Conservation (phyloP, 495 filamentous ascomycete species). For the Rhypophila decipiens region DNA sequence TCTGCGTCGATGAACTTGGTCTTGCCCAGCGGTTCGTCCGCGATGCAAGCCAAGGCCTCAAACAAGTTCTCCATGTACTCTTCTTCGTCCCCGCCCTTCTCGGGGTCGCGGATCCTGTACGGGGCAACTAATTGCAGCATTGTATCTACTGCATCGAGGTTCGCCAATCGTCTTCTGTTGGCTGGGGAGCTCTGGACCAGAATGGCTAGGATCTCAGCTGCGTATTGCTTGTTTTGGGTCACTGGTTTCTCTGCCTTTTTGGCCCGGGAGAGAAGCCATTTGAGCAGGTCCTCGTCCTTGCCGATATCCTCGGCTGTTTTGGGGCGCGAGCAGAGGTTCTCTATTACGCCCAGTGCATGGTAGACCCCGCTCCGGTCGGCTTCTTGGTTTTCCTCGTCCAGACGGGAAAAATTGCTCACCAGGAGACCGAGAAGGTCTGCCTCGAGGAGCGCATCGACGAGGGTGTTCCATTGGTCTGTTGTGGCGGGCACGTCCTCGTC, state of each 20-base stretch:
- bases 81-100: slow-evolving; percentile 81
- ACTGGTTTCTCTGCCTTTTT: slow-evolving; percentile 30
- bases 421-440: slow-evolving; percentile 79
- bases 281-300: slow-evolving; percentile 56
- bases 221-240: slow-evolving; percentile 91
- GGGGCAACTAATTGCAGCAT: slow-evolving; percentile 77
- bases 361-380: slow-evolving; percentile 81
- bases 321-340: slow-evolving; percentile 70
- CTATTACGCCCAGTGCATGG: slow-evolving; percentile 72
- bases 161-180: slow-evolving; percentile 59
- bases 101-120: slow-evolving; percentile 87
- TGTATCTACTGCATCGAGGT: slow-evolving; percentile 66
- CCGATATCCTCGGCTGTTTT: slow-evolving; percentile 63
- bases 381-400: slow-evolving; percentile 75
- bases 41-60: slow-evolving; percentile 71
- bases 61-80: slow-evolving; percentile 94
- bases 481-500: slow-evolving; percentile 89
- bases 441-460: slow-evolving; percentile 79
- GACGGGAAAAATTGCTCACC: slow-evolving; percentile 70
- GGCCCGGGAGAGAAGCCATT: slow-evolving; percentile 66
- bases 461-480: slow-evolving; percentile 71
- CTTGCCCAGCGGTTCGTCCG: slow-evolving; percentile 71
- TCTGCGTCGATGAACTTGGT: slow-evolving; percentile 80
- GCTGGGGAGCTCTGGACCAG: slow-evolving; percentile 55
- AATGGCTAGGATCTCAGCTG: slow-evolving; percentile 87